Evolutionary conservation across 2,329 filamentous ascomycete species (phyloP).

Genomic region (Paramyrothecium roridum): DNA sequence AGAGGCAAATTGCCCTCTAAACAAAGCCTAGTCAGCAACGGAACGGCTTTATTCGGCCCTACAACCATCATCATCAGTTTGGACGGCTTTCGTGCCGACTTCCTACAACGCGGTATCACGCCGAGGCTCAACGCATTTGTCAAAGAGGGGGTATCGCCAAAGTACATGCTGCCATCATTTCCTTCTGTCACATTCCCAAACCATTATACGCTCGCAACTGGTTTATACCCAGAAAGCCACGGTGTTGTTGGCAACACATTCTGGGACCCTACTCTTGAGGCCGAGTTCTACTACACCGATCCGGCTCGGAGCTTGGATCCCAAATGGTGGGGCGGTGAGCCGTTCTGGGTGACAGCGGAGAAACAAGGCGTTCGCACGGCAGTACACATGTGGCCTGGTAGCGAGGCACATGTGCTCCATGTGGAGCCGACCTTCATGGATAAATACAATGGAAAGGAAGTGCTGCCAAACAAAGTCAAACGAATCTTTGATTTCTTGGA

Average conservation of each 20-base stretch:
- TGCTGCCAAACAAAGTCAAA: constrained; percentile 70
- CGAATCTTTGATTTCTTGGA: constrained; percentile 83
- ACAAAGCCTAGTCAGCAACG: constrained; percentile 61
- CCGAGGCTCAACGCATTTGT: constrained; percentile 78
- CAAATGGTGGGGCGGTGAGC: constrained; percentile 95
- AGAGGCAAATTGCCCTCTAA: constrained; percentile 27
- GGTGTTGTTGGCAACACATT: constrained; percentile 93
- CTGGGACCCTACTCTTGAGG: constrained; percentile 75
- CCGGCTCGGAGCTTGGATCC: constrained; percentile 71
- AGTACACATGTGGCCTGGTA: constrained; percentile 98
- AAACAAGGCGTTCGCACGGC: constrained; percentile 73
- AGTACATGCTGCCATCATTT: constrained; percentile 92
- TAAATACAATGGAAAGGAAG: constrained; percentile 76
- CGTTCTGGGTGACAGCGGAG: constrained; percentile 92
- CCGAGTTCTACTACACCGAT: constrained; percentile 87
- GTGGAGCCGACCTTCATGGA: constrained; percentile 79
- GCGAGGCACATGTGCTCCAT: constrained; percentile 78
- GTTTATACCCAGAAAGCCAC: constrained; percentile 87
- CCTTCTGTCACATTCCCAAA: constrained; percentile 96
- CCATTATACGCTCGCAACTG: constrained; percentile 90
- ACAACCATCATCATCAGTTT: constrained; percentile 93
- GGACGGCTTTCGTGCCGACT: constrained; percentile 94
- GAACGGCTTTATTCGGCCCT: constrained; percentile 82
- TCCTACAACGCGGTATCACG: constrained; percentile 78
- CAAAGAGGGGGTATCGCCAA: constrained; percentile 79